Evolutionary conservation across 306 rosid species (phyloP), one percentile per base, ranked within the genome.

Genomic region (Pyrus communis): DNA sequence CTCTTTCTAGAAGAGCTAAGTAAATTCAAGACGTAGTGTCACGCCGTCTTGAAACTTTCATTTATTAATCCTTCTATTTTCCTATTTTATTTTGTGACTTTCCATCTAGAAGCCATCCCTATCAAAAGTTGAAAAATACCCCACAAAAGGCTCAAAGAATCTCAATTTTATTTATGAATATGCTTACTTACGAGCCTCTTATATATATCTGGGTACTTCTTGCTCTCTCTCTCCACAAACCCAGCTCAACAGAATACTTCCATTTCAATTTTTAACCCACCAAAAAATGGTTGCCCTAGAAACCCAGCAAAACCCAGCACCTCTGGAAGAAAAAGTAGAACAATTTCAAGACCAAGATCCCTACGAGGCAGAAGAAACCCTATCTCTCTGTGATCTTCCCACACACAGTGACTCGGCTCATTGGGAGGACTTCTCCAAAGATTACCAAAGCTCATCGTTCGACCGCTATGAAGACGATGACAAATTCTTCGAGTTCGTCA

Each of bases 351-450:
- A 45, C 14, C 78, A 61, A 27, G 87, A 86, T 43, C 82, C 79
- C 23, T 77, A 74, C 64, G 89, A 88, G 55, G 86, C 81, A n/a
- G 97, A 90, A 33, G 93, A 92, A 52, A 51, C 93, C 7, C 85
- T 92, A 30, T 92, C 97, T 7, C 83, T 92, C 17, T 83, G 87
- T 51, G 97, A 94, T 51, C 97, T 94, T 81, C 97, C 93, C 4
- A 85, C 77, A 10, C 69, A 84, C 74, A 75, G 84, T 11, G 87
- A 81, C 52, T 78, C 91, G 13, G 68, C 80, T 77, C 71, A 59
- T 64, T 74, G 86, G 84, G 82, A 81, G 23, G 89, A 76, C 80
- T 80, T 75, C 75, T 84, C 86, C 69, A 77, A 82, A 67, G 80
- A 72, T 42, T 82, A 78, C 21, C 79, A 76, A 31, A 77, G 66